A percentile compares a stretch with the other conserved stretches of the same genome.
These are phyloP conservation scores for Xylaria telfairii DNA, from an alignment of 495 filamentous ascomycete species.

Conservation along the genomic window DNA sequence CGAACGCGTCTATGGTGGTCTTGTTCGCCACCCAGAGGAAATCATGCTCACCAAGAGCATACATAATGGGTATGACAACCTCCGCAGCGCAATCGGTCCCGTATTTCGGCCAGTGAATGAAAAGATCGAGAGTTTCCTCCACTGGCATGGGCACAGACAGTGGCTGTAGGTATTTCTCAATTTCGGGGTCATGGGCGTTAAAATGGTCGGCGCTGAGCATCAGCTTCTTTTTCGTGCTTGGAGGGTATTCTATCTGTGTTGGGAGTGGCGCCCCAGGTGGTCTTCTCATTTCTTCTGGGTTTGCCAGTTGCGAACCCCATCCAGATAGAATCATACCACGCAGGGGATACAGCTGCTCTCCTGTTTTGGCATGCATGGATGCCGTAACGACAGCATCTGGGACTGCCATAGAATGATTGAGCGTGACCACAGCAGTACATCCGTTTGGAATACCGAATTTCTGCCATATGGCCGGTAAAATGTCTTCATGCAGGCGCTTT, in stretches of 20 bases:
- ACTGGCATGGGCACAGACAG: neutral
- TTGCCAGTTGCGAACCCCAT: neutral
- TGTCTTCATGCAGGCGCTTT: neutral
- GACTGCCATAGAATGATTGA: neutral
- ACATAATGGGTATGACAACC: neutral
- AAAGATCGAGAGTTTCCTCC: neutral
- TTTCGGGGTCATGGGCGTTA: neutral
- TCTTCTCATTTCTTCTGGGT: neutral
- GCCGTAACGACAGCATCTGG: neutral
- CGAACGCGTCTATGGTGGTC: neutral
- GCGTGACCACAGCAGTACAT: neutral
- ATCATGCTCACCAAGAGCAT: slow-evolving; percentile 2
- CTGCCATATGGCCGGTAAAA: neutral
- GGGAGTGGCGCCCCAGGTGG: neutral
- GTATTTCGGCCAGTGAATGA: neutral
- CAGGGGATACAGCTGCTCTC: neutral
- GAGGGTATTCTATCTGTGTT: neutral
- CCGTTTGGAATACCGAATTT: neutral
- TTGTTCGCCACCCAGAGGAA: neutral
- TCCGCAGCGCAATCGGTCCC: neutral
- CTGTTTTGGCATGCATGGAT: neutral
- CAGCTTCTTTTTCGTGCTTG: neutral
- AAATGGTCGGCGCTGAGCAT: neutral
- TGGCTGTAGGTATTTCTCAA: neutral
- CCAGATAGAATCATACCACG: neutral